Conservation (phyloP, 1,139 yeast species). For the Suhomyces panamericanus region DNA sequence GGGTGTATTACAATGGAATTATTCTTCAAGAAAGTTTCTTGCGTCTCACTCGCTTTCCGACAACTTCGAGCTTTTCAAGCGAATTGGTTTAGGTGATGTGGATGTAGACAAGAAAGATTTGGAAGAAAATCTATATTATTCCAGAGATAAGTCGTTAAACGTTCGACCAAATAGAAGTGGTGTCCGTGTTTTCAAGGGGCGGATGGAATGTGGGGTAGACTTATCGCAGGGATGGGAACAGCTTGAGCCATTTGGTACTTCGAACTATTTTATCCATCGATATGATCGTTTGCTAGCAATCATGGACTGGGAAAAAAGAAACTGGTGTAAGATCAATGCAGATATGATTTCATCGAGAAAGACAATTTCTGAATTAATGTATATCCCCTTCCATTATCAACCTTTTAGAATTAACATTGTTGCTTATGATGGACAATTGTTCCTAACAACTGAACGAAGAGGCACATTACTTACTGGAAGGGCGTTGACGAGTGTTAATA, state of each 20-base stretch:
- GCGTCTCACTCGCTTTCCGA: no score
- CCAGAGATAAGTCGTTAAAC: not conserved
- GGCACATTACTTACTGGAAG: not conserved
- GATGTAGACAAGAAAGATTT: not conserved
- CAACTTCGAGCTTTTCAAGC: no score
- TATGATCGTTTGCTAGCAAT: not conserved
- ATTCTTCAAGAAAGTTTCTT: no score
- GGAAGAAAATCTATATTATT: not conserved
- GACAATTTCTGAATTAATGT: not conserved
- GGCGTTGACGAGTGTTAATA: slow-evolving; percentile 5
- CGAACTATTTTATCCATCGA: not conserved
- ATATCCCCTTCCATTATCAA: not conserved
- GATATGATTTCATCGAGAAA: slow-evolving; percentile 5
- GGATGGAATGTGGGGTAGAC: not conserved
- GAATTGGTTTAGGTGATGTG: no score
- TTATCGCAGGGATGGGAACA: not conserved
- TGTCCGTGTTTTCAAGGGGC: not conserved
- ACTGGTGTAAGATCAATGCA: not conserved
- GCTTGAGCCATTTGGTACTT: not conserved
- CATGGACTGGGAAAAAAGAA: not conserved
- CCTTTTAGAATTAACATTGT: not conserved
- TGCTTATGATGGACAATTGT: slow-evolving; percentile 1
- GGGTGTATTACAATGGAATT: no score
- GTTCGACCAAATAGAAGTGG: not conserved
- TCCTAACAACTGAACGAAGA: not conserved